Percentiles rank a stretch among this genome's conserved stretches.
Conservation (phyloP, 2,329 filamentous ascomycete species). For the Myotisia sp. region DNA sequence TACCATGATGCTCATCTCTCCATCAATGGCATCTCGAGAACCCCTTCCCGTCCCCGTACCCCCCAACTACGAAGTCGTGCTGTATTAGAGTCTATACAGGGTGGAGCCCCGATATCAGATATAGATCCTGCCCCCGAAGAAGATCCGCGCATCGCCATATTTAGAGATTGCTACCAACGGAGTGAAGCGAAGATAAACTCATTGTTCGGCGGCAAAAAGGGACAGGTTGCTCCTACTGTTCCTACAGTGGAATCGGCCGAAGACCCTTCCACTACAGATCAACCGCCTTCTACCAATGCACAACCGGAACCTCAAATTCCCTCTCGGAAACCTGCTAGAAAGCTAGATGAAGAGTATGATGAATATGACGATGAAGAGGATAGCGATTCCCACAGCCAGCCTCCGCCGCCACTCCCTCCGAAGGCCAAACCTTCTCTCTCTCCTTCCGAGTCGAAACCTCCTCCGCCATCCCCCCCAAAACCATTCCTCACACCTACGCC, state of each 20-base stretch:
- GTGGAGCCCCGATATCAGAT: slow-evolving; percentile 36
- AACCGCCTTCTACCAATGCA: slow-evolving; percentile 30
- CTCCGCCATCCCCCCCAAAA: slow-evolving; percentile 54
- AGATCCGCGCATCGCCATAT: slow-evolving; percentile 52
- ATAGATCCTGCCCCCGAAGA: slow-evolving; percentile 48
- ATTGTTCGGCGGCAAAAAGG: slow-evolving; percentile 48
- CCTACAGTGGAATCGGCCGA: slow-evolving; percentile 27
- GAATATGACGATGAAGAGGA: slow-evolving; percentile 51
- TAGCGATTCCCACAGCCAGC: slow-evolving; percentile 34
- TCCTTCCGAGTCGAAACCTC: slow-evolving; percentile 44
- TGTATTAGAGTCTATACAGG: slow-evolving; percentile 33
- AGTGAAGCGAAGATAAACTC: slow-evolving; percentile 62
- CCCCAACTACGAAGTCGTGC: slow-evolving; percentile 31
- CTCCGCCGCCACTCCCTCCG: slow-evolving; percentile 30
- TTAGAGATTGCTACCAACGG: slow-evolving; percentile 62
- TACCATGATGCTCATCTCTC: slow-evolving; percentile 26
- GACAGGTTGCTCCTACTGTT: slow-evolving; percentile 35
- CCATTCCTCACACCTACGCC: slow-evolving; percentile 49
- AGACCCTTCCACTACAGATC: slow-evolving; percentile 34
- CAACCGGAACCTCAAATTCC: slow-evolving; percentile 22
- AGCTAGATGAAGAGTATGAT: slow-evolving; percentile 64
- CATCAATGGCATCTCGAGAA: slow-evolving; percentile 31
- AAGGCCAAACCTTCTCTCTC: slow-evolving; percentile 38
- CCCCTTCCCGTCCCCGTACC: slow-evolving; percentile 30
- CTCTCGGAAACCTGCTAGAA: slow-evolving; percentile 47